Base-by-base conservation (phyloP, 495 filamentous ascomycete genomes). In the Aspergillus bertholletiae region DNA sequence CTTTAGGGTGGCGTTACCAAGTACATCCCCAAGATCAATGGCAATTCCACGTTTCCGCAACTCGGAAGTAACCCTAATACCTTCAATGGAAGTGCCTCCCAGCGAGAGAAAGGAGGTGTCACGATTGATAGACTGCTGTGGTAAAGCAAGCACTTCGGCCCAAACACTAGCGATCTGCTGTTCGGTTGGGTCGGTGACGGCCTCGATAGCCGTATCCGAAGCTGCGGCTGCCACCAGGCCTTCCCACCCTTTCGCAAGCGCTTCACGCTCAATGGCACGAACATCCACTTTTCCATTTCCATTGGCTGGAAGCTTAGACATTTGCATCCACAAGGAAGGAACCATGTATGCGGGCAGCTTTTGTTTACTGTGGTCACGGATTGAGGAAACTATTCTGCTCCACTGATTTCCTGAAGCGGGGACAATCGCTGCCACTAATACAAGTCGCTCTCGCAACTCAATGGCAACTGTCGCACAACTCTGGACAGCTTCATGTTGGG, bases 61-160 rank as follows among this genome's bases (percentile, higher is more conserved):
- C 22, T 58, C 43, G 1, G 17, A 26, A 28, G 46, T 40, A 11
- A 55, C 59, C 35, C 77, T 76, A 65, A 84, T 81, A 13, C 80
- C 80, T n/a, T 71, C 69, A 47, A 84, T 79, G 12, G 79, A 83
- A 56, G 84, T 81, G 1, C 58, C 58, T 18, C 81, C 81, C 34
- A 81, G 73, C 22, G 68, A 53, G 59, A 82, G 75, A 63, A 84
- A 83, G 54, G 67, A 74, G 52, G 79, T 75, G 40, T 73, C 68
- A 12, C 74, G 66, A 9, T 66, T 62, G 24, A 73, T 65, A 2
- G 57, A 34, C 7, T 53, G 51, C 3, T 55, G 20, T 8, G 49
- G 23, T 1, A 74, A 26, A 46, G 69, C 64, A 20, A 79, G 67
- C 7, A 74, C 68, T 9, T 70, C 37, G 17, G 64, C 59, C 68